A percentile compares a stretch with the other conserved stretches of the same genome.
Evolutionary conservation across 768 basidiomycete genomes (phyloP).

Genomic region (Neoboletus brunneissimus): DNA sequence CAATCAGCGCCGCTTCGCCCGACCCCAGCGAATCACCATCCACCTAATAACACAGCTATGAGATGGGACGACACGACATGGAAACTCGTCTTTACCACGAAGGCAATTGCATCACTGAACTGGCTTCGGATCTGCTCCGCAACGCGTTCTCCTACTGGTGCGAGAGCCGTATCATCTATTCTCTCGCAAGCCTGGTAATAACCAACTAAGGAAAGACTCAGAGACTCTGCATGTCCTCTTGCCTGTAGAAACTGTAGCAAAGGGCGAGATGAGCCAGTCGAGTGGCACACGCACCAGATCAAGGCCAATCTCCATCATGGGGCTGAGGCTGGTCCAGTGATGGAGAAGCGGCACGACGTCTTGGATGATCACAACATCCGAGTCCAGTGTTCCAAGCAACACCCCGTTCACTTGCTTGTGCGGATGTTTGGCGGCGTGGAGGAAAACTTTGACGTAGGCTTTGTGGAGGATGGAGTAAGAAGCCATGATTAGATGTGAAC

Average conservation of each 20-base stretch:
- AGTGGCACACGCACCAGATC: slow-evolving; percentile 53
- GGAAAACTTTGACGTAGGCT: slow-evolving; percentile 71
- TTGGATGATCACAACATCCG: slow-evolving; percentile 44
- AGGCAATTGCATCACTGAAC: slow-evolving; percentile 61
- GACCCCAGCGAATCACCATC: slow-evolving; percentile 59
- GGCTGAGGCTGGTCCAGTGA: slow-evolving; percentile 80
- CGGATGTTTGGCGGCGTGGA: slow-evolving; percentile 80
- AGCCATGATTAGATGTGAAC: slow-evolving; percentile 22
- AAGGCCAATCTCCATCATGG: slow-evolving; percentile 84
- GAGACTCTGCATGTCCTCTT: slow-evolving; percentile 53
- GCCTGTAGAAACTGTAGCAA: slow-evolving; percentile 41
- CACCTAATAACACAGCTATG: slow-evolving; percentile 39
- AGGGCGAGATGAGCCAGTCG: not conserved
- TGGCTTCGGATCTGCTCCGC: slow-evolving; percentile 50
- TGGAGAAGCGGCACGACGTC: slow-evolving; percentile 79
- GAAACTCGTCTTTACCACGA: slow-evolving; percentile 51
- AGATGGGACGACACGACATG: slow-evolving; percentile 4
- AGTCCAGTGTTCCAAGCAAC: slow-evolving; percentile 54
- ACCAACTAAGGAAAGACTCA: slow-evolving; percentile 55
- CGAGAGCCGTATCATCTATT: slow-evolving; percentile 57
- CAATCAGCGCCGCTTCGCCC: slow-evolving; percentile 53
- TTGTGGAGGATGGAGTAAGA: slow-evolving; percentile 54
- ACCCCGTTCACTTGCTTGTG: slow-evolving; percentile 75
- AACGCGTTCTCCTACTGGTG: slow-evolving; percentile 64
- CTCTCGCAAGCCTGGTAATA: slow-evolving; percentile 75